These are phyloP conservation scores for Fusarium lateritium DNA, from an alignment of 2,329 filamentous ascomycete species.

Conservation along the genomic window DNA sequence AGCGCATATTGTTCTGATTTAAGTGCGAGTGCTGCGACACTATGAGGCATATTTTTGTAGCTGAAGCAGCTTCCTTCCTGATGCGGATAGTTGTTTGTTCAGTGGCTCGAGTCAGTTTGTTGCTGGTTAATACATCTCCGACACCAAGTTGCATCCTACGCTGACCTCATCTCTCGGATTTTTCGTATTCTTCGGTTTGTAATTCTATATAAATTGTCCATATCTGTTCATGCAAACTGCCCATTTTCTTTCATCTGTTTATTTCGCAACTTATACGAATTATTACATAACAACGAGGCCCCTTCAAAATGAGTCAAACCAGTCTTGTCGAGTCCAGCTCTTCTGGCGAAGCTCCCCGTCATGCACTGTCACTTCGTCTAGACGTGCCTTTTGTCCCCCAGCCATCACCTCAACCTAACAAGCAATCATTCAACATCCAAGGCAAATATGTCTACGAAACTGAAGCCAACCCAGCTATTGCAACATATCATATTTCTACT, in stretches of 20 bases:
- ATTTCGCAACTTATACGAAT: too few relatives aligned
- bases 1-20: not conserved
- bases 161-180: not conserved
- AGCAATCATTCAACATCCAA: not conserved
- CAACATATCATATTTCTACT: not conserved
- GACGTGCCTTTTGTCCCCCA: not conserved
- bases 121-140: too few relatives aligned
- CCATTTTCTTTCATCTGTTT: too few relatives aligned
- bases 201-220: not conserved
- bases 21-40: too few relatives aligned
- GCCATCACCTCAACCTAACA: not conserved
- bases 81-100: not conserved
- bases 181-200: too few relatives aligned
- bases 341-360: not conserved
- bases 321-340: constrained; percentile 1
- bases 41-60: not conserved
- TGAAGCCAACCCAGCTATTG: not conserved
- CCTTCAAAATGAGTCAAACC: not conserved
- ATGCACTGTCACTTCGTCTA: constrained; percentile 1
- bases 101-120: too few relatives aligned
- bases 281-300: not conserved
- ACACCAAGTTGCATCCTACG: too few relatives aligned
- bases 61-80: not conserved
- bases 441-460: not conserved
- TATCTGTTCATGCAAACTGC: fast-evolving